These are phyloP conservation scores for Suhomyces chickasaworum DNA, from an alignment of 1,139 yeast genomes.

Conservation along the genomic window DNA sequence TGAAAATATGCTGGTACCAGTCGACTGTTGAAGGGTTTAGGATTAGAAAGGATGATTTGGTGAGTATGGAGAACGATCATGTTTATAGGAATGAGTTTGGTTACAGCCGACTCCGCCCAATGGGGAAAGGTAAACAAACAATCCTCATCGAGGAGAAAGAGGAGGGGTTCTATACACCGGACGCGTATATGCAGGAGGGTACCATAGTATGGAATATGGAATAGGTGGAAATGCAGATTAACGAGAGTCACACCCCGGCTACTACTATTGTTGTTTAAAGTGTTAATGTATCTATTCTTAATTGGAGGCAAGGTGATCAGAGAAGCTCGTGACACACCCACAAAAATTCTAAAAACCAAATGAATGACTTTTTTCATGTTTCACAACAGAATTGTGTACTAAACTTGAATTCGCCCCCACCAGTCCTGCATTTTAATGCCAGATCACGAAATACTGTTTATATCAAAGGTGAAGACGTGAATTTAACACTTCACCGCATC, in stretches of 20 bases:
- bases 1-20: background rate
- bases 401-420: background rate
- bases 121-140: constrained; percentile 16
- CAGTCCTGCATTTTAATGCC: background rate
- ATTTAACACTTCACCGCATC: background rate
- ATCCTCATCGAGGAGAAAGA: constrained; percentile 1
- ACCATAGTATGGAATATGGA: too few relatives aligned
- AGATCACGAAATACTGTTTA: too few relatives aligned
- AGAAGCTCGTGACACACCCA: too few relatives aligned
- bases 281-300: too few relatives aligned
- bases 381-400: background rate
- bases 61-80: constrained; percentile 5
- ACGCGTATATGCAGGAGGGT: background rate
- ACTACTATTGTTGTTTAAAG: too few relatives aligned
- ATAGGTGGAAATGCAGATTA: too few relatives aligned
- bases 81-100: constrained; percentile 5
- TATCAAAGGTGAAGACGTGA: background rate
- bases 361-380: background rate
- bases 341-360: too few relatives aligned
- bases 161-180: background rate
- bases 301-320: background rate
- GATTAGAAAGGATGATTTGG: background rate
- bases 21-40: background rate
- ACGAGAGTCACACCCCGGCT: too few relatives aligned
- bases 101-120: constrained; percentile 6